Conservation (phyloP, 495 filamentous ascomycete genomes). For the Thozetella sp. region DNA sequence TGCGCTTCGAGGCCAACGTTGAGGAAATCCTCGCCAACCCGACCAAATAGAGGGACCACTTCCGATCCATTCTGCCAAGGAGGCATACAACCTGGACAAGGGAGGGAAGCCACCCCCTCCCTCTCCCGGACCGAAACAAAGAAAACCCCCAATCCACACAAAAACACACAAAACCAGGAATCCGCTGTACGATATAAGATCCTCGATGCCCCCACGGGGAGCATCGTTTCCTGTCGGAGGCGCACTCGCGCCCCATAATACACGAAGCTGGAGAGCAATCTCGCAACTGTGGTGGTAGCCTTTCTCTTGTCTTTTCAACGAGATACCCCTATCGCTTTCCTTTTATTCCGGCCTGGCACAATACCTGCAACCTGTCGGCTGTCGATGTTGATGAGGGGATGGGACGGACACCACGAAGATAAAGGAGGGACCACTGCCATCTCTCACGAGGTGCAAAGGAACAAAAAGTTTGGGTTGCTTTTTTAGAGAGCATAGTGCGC, state of each 20-base stretch:
- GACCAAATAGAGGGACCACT: conserved; percentile 34
- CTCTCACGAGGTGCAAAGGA: neutral
- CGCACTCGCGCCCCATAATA: neutral
- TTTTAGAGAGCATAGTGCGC: neutral
- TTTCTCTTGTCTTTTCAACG: neutral
- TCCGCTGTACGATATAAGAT: neutral
- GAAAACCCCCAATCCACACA: neutral
- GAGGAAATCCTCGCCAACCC: conserved; percentile 80
- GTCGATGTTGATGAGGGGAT: neutral
- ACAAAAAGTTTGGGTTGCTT: conserved; percentile 1
- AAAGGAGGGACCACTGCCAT: neutral
- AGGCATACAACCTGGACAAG: too few species aligned
- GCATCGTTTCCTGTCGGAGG: neutral
- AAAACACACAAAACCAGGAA: neutral
- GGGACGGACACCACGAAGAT: neutral
- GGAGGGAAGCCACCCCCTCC: neutral
- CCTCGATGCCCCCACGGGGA: neutral
- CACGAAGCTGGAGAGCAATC: neutral
- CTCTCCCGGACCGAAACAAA: neutral
- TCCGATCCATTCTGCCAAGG: conserved; percentile 7
- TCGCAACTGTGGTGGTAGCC: neutral
- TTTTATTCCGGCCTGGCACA: neutral
- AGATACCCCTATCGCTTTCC: neutral
- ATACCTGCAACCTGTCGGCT: neutral
- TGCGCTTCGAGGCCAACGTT: conserved; percentile 96